Evolutionary conservation across 2,329 filamentous ascomycete genomes (phyloP).

Genomic region (Hortaea werneckii): DNA sequence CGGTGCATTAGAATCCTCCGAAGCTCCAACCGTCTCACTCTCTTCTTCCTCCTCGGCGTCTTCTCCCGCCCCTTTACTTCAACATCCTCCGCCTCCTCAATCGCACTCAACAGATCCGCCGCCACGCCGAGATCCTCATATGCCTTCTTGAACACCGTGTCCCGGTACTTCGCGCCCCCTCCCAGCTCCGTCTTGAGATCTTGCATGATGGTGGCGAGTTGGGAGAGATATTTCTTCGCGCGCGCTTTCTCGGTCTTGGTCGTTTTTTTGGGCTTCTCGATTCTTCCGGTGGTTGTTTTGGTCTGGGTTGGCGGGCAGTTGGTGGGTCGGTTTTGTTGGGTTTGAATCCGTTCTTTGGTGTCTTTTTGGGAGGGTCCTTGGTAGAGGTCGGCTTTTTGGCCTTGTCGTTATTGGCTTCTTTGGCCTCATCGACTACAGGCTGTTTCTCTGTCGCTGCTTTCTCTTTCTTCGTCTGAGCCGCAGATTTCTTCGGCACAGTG

Average conservation of each 20-base stretch:
- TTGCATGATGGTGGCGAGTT: neutral
- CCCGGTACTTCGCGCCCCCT: neutral
- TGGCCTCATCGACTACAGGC: no score
- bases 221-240: neutral
- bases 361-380: no score
- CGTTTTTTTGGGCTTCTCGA: neutral
- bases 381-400: no score
- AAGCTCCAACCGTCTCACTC: neutral
- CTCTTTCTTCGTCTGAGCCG: no score
- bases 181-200: neutral
- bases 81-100: neutral
- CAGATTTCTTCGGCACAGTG: neutral
- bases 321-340: no score
- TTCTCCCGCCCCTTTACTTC: neutral
- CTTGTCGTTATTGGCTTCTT: no score
- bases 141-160: neutral
- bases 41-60: neutral
- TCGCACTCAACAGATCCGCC: neutral
- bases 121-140: neutral
- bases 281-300: neutral
- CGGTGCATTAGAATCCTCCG: neutral
- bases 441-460: no score
- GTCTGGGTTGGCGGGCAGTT: neutral
- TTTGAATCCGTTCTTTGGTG: no score
- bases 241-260: neutral